Evolutionary conservation across 495 filamentous ascomycete genomes (phyloP).

Genomic region (Penicillium diatomitis): DNA sequence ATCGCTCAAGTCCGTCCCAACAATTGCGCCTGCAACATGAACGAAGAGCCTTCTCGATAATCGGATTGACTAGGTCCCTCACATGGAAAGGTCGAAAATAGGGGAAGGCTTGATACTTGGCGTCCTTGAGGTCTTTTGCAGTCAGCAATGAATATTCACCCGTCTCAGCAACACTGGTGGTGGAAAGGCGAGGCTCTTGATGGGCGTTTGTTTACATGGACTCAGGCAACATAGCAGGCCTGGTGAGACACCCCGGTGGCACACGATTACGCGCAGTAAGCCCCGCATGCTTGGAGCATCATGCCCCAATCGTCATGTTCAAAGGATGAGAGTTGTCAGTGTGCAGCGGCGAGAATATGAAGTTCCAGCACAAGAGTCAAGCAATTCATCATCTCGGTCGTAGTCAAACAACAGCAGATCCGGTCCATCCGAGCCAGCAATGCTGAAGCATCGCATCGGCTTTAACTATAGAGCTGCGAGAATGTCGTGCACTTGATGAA

Average conservation of each 20-base stretch:
- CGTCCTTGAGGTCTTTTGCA: too few relatives aligned
- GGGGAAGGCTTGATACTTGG: too few relatives aligned
- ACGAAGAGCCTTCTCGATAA: too few relatives aligned
- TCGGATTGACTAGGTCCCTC: too few relatives aligned
- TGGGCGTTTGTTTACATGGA: neutral
- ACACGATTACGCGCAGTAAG: constrained; percentile 5
- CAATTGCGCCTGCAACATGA: neutral
- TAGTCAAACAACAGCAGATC: neutral
- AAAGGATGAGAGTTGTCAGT: too few relatives aligned
- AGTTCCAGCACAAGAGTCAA: neutral
- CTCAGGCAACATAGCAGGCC: constrained; percentile 7
- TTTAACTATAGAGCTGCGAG: too few relatives aligned
- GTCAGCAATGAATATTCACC: too few relatives aligned
- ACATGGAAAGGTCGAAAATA: too few relatives aligned
- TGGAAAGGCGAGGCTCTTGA: constrained; percentile 1
- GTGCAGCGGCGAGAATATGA: too few relatives aligned
- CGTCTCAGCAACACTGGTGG: neutral
- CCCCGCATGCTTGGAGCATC: constrained; percentile 20
- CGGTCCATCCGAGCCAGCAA: too few relatives aligned
- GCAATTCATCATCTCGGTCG: neutral
- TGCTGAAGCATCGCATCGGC: too few relatives aligned
- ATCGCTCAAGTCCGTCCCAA: constrained; percentile 7
- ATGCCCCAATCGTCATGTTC: constrained; percentile 3
- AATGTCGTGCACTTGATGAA: too few relatives aligned
- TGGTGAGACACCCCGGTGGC: constrained; percentile 8